Evolutionary conservation across 345 rosid species (phyloP).

Genomic region (Murraya paniculata): DNA sequence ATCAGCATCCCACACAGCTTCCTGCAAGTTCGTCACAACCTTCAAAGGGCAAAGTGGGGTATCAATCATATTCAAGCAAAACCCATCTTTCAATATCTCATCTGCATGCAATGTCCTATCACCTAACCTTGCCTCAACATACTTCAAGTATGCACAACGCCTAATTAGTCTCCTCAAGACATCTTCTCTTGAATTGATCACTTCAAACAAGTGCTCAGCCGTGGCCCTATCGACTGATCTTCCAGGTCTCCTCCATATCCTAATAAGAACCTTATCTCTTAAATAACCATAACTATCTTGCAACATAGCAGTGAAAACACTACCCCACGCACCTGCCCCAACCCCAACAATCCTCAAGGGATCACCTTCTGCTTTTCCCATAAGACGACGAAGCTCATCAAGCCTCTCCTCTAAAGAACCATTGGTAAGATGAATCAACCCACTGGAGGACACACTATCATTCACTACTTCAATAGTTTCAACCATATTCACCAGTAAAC

Average conservation of each 20-base stretch:
- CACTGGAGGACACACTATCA: constrained; percentile 36
- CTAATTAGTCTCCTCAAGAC: constrained; percentile 87
- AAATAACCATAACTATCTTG: constrained; percentile 83
- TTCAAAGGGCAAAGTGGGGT: constrained; percentile 90
- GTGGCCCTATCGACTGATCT: constrained; percentile 68
- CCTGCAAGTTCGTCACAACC: constrained; percentile 93
- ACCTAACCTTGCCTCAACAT: constrained; percentile 93
- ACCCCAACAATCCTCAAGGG: constrained; percentile 85
- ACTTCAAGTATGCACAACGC: constrained; percentile 92
- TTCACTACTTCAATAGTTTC: constrained; percentile 37
- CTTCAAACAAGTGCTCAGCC: constrained; percentile 93
- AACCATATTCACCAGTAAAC: constrained; percentile 32
- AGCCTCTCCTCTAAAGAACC: constrained; percentile 68
- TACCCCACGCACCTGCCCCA: constrained; percentile 99
- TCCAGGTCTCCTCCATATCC: constrained; percentile 95
- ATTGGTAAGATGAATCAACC: constrained; percentile 43
- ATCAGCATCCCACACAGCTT: constrained; percentile 99
- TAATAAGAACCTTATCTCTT: constrained; percentile 81
- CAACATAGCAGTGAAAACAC: constrained; percentile 85
- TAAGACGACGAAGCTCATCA: constrained; percentile 63
- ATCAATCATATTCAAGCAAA: constrained; percentile 94
- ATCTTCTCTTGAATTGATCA: constrained; percentile 92
- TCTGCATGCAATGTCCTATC: constrained; percentile 82
- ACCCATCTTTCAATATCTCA: constrained; percentile 95
- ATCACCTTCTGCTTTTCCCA: constrained; percentile 79